Evolutionary conservation across 2,329 filamentous ascomycete genomes (phyloP), one percentile per base, ranked within the genome.

Genomic region (Achaetomium macrosporum): DNA sequence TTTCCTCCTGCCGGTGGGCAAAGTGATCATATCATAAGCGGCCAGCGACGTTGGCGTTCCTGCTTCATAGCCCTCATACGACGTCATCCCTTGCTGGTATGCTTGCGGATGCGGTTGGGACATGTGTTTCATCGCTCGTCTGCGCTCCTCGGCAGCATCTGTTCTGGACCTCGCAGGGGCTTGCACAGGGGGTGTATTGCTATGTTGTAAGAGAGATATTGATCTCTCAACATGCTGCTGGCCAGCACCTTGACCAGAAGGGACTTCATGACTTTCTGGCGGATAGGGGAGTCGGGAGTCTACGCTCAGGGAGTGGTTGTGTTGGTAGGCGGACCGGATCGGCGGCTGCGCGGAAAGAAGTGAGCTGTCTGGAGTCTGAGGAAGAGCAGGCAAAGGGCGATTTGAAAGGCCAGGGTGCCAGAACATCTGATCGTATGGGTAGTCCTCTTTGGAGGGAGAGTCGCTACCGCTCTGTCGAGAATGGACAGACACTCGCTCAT

Each of bases 161-260:
- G 93, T 99, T 69, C 95, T 91, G 35, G 93, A 96, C 53, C 93
- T 82, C 37, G 88, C 85, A n/a, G 93, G 90, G 30, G 90, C 80
- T 58, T 88, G 80, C 30, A 92, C 79, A 54, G 84, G 81, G 33
- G 91, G 90, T 8, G 88, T 87, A 57, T 85, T 88, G 64, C 84
- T 88, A 66, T 95, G 88, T 58, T 83, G 90, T 3, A 87, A 84
- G 53, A 97, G 71, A 30, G 92, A 97, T 33, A 89, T 88, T 6
- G 89, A 93, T 63, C 90, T 79, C 59, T 84, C 81, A 2, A 81
- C 78, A 42, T 76, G 73, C 48, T 71, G 66, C 47, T 73, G 72
- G 40, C 73, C 71, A 59, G 71, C 71, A 55, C 67, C 66, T 35
- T 71, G 70, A 5, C 64, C 66, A 30, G 65, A 59, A 57, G 79